These are phyloP conservation scores for Chrysosporium queenslandicum DNA, from an alignment of 2,329 filamentous ascomycete genomes.

Conservation along the genomic window DNA sequence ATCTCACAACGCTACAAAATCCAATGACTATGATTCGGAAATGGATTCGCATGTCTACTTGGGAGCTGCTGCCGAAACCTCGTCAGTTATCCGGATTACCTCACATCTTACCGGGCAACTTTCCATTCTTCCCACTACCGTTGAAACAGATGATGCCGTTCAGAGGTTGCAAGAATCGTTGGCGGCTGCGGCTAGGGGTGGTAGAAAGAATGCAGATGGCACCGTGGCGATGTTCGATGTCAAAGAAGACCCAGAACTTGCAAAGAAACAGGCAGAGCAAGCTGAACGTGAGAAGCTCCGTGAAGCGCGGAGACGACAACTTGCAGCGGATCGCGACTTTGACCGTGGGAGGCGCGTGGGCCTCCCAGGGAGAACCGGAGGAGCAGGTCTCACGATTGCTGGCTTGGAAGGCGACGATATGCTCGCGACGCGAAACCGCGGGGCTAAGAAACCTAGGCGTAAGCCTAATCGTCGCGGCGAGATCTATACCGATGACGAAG, in stretches of 20 bases:
- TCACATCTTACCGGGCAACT: conserved; percentile 54
- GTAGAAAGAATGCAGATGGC: conserved; percentile 42
- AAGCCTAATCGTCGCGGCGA: conserved; percentile 39
- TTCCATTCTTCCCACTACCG: conserved; percentile 46
- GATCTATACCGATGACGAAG: conserved; percentile 42
- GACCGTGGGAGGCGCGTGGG: conserved; percentile 44
- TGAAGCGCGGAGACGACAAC: conserved; percentile 45
- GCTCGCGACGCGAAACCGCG: conserved; percentile 33
- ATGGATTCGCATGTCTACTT: conserved; percentile 57
- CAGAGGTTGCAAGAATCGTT: conserved; percentile 52
- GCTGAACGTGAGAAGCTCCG: conserved; percentile 50
- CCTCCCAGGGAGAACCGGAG: conserved; percentile 36
- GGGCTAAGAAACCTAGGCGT: conserved; percentile 26
- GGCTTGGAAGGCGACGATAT: conserved; percentile 51
- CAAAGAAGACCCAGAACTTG: conserved; percentile 53
- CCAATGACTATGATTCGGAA: conserved; percentile 43
- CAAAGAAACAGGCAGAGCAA: conserved; percentile 49
- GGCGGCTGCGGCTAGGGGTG: conserved; percentile 45
- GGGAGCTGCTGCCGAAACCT: conserved; percentile 48
- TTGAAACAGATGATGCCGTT: conserved; percentile 51
- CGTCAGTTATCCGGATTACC: conserved; percentile 50
- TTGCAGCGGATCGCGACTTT: conserved; percentile 46
- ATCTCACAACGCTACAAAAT: conserved; percentile 42
- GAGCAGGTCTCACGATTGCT: conserved; percentile 44
- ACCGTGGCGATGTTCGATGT: conserved; percentile 49